Evolutionary conservation across 139 green algal genomes (phyloP), one percentile per base, ranked within the genome.

Genomic region (Chlamydomonas asymmetrica): DNA sequence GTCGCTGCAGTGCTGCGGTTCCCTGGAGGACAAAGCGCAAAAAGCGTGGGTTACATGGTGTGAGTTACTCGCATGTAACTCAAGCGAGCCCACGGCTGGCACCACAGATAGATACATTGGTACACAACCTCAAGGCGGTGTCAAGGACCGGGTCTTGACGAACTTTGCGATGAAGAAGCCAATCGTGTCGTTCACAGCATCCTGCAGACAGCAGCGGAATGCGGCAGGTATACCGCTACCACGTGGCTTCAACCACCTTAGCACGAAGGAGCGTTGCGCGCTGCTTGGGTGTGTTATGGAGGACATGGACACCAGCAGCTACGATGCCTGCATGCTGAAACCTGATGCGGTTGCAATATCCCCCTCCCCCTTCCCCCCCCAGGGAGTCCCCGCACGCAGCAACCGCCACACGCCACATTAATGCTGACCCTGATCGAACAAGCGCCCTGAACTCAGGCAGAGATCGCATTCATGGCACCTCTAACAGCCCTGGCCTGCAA

Each of bases 131-230:
- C n/a, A n/a, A n/a, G n/a, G n/a, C n/a, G n/a, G n/a, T n/a, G n/a
- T n/a, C n/a, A n/a, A n/a, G n/a, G n/a, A n/a, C n/a, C n/a, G n/a
- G n/a, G n/a, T n/a, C 75, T 93, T 93, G 7, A 59, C 45, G 57
- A 98, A 94, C 40, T 93, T 91, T 2, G 93, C 89, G 20, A 97
- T 91, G 71, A 98, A 98, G 77, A 98, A 98, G 1, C 91, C 93
- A 4, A 95, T 96, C 10, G 92, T 93, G 74, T 98, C 93, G 25
- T 87, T 70, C 4, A 37, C 54, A 8, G 38, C 38, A 5, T 39
- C 68, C 20, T 64, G 71, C 4, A 49, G 32, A 37, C 69, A 25
- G 23, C 31, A n/a, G 2, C 66, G 45, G 41, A 5, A n/a, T 38
- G 41, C 38, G 7, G 31, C 1, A 27, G 4, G 23, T 22, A 43